Evolutionary conservation across 2,329 filamentous ascomycete genomes (phyloP).

Genomic region (Pseudogymnoascus verrucosus): DNA sequence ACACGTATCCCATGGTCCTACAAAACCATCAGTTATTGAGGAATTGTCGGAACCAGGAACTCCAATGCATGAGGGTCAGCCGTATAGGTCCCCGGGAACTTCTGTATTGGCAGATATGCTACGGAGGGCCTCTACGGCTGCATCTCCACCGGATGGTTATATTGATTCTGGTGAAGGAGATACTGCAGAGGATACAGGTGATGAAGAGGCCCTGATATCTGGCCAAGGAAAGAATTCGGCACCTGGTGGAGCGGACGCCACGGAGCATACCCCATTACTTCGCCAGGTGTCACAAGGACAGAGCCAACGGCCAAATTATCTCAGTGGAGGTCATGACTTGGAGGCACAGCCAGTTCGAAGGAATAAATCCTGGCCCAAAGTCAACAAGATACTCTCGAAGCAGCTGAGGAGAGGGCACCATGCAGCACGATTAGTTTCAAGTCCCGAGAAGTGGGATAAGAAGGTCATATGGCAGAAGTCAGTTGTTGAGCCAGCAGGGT

Average conservation of each 20-base stretch:
- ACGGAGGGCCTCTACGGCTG: slow-evolving; percentile 29
- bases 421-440: slow-evolving; percentile 32
- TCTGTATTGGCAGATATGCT: slow-evolving; percentile 45
- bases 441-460: slow-evolving; percentile 66
- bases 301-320: slow-evolving; percentile 23
- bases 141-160: slow-evolving; percentile 14
- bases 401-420: slow-evolving; percentile 18
- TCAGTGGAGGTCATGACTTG: slow-evolving; percentile 25
- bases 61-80: slow-evolving; percentile 33
- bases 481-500: slow-evolving; percentile 59
- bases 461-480: slow-evolving; percentile 55
- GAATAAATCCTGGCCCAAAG: slow-evolving; percentile 22
- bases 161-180: slow-evolving; percentile 1
- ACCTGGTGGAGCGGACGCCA: slow-evolving; percentile 10
- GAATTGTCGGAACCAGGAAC: slow-evolving; percentile 54
- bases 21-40: slow-evolving; percentile 43
- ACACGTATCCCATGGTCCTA: slow-evolving; percentile 24
- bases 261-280: slow-evolving; percentile 26
- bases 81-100: slow-evolving; percentile 28
- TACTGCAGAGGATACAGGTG: not conserved
- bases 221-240: not conserved
- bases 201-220: not conserved
- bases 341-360: slow-evolving; percentile 21
- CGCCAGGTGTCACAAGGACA: slow-evolving; percentile 15
- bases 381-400: slow-evolving; percentile 19